Base-by-base conservation (phyloP, 2,329 filamentous ascomycete genomes). In the Orbilia quercus region DNA sequence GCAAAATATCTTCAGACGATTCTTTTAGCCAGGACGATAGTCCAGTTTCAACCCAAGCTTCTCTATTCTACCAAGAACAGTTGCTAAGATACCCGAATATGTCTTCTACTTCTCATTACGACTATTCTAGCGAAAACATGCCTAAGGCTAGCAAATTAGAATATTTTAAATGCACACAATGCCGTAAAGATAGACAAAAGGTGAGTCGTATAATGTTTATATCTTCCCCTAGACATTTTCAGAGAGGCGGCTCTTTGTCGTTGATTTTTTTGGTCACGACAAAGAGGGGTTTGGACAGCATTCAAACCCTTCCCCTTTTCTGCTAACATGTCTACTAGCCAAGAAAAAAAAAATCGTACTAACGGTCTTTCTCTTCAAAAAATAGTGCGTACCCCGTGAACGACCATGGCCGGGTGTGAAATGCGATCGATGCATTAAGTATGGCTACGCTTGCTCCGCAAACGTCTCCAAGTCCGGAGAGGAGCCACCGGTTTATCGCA, bases 341-440 rank as follows among this genome's bases (percentile, higher is more conserved):
- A 65, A 60, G 54, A 64, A 44, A 60, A 57, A 44, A n/a, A 71
- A 65, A 73, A n/a, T 40, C 31, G 23, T 67, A 50, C 60, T 66
- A 66, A 74, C 60, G 25, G 23, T 47, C 12, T 36, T 67, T 28
- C 11, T 12, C 45, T 63, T 48, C 12, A 42, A 28, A 51, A 63
- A 31, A 31, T 59, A 74, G 70, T 74, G 70, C 50, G 62, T 67
- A 14, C 70, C 70, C 14, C 60, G 70, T 12, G 70, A 74, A 57
- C 38, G 70, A n/a, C 62, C 63, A 51, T 74, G 70, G 70, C 70
- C 70, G 62, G 70, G 63, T 22, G 70, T 66, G 11, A 74, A 74
- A 67, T 74, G 70, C 25, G 70, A 66, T 53, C 54, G 67, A 55
- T 74, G 70, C 40, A 74, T 67, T 34, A 74, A 74, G 42, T 74